These are phyloP conservation scores for Fusarium neocosmosporiellum DNA, from an alignment of 2,329 filamentous ascomycete genomes.

Conservation along the genomic window DNA sequence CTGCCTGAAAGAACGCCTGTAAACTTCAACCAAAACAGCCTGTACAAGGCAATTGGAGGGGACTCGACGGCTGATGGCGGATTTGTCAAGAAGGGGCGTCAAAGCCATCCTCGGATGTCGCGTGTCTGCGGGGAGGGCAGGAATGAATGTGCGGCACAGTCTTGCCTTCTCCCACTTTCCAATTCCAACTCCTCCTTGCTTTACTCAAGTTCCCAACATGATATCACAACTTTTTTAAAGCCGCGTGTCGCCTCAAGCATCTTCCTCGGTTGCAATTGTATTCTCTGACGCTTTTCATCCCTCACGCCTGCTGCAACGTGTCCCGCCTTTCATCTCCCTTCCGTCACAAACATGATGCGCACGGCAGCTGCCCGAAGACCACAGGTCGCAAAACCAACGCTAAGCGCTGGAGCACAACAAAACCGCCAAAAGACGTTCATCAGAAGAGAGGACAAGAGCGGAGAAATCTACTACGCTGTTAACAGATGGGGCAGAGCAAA, in stretches of 20 bases:
- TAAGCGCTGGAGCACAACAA: not conserved
- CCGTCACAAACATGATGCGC: conserved; percentile 33
- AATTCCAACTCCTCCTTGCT: not conserved
- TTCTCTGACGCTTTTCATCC: not conserved
- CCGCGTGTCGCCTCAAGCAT: not conserved
- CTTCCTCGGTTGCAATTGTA: not conserved
- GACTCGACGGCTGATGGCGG: not conserved
- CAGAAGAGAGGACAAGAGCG: conserved; percentile 32
- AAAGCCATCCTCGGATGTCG: conserved; percentile 17
- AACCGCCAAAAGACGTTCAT: conserved; percentile 42
- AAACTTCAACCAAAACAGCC: conserved; percentile 11
- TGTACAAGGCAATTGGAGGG: not conserved
- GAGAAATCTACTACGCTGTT: conserved; percentile 44
- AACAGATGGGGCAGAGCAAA: conserved; percentile 22
- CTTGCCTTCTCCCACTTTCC: conserved; percentile 1
- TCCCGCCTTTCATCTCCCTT: not conserved
- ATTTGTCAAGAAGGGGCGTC: conserved; percentile 6
- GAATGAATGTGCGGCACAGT: conserved; percentile 20
- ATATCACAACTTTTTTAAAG: not conserved
- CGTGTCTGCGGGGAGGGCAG: conserved; percentile 29
- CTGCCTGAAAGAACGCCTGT: conserved; percentile 23
- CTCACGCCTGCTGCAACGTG: not conserved
- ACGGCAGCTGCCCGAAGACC: conserved; percentile 2
- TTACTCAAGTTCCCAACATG: not conserved
- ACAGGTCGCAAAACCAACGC: not conserved